Conservation (phyloP, 2,329 filamentous ascomycete species). For the Beauveria sp. region DNA sequence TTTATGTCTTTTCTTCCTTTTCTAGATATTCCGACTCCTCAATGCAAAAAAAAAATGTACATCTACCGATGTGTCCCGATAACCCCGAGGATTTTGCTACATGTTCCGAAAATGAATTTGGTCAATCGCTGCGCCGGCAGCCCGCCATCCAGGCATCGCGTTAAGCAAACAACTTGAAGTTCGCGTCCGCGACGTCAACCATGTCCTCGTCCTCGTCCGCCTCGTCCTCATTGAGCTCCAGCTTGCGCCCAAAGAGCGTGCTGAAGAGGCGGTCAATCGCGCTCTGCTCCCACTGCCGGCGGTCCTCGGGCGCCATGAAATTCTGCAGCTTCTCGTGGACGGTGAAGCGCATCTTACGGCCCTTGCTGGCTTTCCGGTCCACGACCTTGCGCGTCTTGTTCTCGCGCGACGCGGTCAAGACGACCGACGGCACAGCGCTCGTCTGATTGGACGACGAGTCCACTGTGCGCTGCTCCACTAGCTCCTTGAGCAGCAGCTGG, state of each 20-base stretch:
- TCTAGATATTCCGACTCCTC: not conserved
- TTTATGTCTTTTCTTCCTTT: not conserved
- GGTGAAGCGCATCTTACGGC: conserved; percentile 85
- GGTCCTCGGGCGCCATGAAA: conserved; percentile 90
- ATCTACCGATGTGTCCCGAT: not conserved
- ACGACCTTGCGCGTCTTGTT: conserved; percentile 76
- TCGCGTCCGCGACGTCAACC: conserved; percentile 45
- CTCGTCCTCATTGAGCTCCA: conserved; percentile 54
- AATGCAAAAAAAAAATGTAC: not conserved
- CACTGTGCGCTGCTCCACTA: conserved; percentile 79
- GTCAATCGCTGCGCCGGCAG: not conserved
- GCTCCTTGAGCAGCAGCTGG: conserved; percentile 82
- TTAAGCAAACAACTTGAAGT: conserved; percentile 45
- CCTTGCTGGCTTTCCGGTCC: conserved; percentile 92
- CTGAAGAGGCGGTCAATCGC: conserved; percentile 74
- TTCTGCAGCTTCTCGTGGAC: conserved; percentile 97
- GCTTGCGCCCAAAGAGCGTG: conserved; percentile 64
- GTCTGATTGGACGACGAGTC: conserved; percentile 48
- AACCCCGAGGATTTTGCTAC: not conserved
- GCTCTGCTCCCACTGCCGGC: conserved; percentile 68
- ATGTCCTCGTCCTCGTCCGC: conserved; percentile 42
- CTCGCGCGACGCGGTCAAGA: conserved; percentile 63
- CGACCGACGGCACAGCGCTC: conserved; percentile 43
- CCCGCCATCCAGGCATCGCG: conserved; percentile 14
- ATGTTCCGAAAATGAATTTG: not conserved